Base-by-base conservation (phyloP, 257 asterid species). In the Primulina eburnea region DNA sequence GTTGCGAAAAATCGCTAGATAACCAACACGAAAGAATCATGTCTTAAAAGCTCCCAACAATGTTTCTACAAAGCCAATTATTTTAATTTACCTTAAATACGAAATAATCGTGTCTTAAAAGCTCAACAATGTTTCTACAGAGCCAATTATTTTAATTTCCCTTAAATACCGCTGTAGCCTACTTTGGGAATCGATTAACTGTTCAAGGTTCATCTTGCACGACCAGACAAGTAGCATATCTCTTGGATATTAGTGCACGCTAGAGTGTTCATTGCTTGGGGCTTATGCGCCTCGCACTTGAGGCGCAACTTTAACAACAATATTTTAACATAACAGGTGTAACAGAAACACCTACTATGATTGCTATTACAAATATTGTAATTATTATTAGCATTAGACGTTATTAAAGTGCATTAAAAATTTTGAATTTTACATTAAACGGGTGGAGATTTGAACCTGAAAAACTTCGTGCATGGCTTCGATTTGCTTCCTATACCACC, bases 391-490 rank as follows among this genome's bases (percentile, higher is more conserved):
- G 20, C 57, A 50, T 62, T 21, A 50, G 43, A 75, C 68, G 57
- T 50, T 50, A 50, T 21, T 40, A 29, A 65, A 67, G 56, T 56
- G 58, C 71, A 74, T 70, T 62, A 65, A 43, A 62, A 72, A 66
- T 75, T 68, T 69, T 58, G 52, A 65, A 64, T 76, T 73, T 62
- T 65, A 65, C 30, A 81, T 89, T 84, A 72, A 80, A 81, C 77
- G 81, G 80, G 84, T 82, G 78, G 81, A 88, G 96, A 92, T 84
- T 80, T 82, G 85, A 88, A 92, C 98, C 98, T 92, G 98, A 88
- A 92, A 88, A 86, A 90, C 96, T 92, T 92, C 90, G 94, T 92
- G 95, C 98, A 92, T 74, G 98, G 97, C 98, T 92, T 92, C 84
- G 90, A 85, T 92, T 92, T 92, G 96, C 96, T 92, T 82, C 98